These are phyloP conservation scores for Acer negundo DNA, from an alignment of 345 rosid species.

Conservation along the genomic window DNA sequence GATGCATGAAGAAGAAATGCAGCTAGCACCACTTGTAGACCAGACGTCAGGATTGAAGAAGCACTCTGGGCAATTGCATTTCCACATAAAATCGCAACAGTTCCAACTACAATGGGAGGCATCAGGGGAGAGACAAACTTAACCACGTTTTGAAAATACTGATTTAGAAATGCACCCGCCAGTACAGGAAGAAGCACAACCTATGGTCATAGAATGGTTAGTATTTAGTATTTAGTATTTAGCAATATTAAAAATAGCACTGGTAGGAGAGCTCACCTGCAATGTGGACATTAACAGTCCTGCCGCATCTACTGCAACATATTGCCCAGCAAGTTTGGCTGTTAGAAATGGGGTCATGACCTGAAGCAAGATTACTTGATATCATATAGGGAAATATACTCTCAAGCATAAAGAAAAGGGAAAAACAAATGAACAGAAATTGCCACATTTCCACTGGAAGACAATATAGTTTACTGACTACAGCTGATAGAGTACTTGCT, in stretches of 20 bases:
- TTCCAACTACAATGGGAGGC: conserved; percentile 84
- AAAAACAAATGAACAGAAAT: background rate
- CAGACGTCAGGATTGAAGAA: conserved; percentile 72
- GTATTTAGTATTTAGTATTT: background rate
- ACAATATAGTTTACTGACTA: conserved; percentile 51
- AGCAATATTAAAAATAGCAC: background rate
- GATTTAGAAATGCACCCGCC: conserved; percentile 79
- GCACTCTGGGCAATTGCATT: conserved; percentile 78
- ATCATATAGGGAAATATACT: conserved; percentile 3
- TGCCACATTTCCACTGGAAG: no score
- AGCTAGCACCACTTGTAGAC: conserved; percentile 71
- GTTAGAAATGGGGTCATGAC: conserved; percentile 91
- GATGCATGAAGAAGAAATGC: conserved; percentile 70
- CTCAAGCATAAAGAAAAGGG: background rate
- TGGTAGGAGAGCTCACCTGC: conserved; percentile 50
- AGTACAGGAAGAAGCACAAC: conserved; percentile 90
- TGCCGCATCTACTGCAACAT: conserved; percentile 77
- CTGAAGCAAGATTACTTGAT: conserved; percentile 35
- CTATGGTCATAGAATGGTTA: conserved; percentile 31
- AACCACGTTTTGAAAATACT: conserved; percentile 70
- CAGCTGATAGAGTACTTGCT: conserved; percentile 83
- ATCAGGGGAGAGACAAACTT: conserved; percentile 75
- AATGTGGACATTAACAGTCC: conserved; percentile 71
- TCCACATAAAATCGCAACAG: conserved; percentile 81
- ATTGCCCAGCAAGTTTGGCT: conserved; percentile 82